phyloP scores from a whole-genome alignment of 257 asterid species.

The Dorcoceras hygrometricum region DNA sequence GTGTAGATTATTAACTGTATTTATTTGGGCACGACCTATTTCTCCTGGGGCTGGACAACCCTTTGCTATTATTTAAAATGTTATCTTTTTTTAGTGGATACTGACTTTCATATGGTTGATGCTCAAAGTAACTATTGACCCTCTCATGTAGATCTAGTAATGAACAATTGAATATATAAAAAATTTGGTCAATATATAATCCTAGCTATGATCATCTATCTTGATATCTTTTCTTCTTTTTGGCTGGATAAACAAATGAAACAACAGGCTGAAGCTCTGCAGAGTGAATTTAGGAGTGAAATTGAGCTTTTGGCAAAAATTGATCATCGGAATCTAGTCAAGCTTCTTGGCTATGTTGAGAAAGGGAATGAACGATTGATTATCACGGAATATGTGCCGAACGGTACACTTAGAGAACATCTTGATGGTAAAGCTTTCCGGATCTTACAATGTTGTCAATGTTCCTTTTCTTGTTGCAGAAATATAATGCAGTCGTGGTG shows the following conservation, averaged over 20 bases:
- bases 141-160: neutral
- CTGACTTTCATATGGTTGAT: neutral
- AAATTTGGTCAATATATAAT: neutral
- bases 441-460: conserved; percentile 18
- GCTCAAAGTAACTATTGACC: neutral
- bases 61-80: conserved; percentile 11
- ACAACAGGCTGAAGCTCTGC: conserved; percentile 61
- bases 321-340: conserved; percentile 92
- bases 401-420: conserved; percentile 96
- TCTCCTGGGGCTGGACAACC: neutral
- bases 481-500: conserved; percentile 17
- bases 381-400: conserved; percentile 88
- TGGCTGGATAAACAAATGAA: conserved; percentile 29
- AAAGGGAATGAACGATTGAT: conserved; percentile 80
- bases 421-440: conserved; percentile 67
- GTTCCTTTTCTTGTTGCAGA: neutral
- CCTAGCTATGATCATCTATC: conserved; percentile 9
- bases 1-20: neutral
- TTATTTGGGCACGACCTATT: neutral
- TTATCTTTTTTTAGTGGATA: neutral
- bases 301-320: conserved; percentile 92
- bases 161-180: conserved; percentile 1
- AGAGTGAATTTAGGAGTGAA: conserved; percentile 82
- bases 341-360: conserved; percentile 90
- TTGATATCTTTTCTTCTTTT: neutral